Evolutionary conservation across 139 green algal genomes (phyloP), one percentile per base, ranked within the genome.

Genomic region (Gonium pectorale): DNA sequence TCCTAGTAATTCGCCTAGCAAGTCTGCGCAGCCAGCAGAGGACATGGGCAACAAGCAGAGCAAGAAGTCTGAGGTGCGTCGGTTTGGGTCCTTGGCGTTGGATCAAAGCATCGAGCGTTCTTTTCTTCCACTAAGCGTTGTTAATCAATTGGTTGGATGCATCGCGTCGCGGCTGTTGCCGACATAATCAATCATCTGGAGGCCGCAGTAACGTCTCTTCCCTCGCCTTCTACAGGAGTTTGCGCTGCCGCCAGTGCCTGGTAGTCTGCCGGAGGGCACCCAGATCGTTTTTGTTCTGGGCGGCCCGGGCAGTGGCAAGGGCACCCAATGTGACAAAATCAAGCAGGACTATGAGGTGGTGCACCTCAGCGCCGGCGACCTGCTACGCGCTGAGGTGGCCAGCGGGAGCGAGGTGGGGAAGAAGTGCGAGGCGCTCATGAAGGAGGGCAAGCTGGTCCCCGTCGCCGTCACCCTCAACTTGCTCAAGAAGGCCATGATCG

Each of bases 361-460:
- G 52, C 91, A 94, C 86, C 80, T 94, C 67, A 92, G 87, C 41
- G 91, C 92, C 21, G 92, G 94, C 6, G 94, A 97, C 83, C 89
- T 97, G 81, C 90, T 97, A 66, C 89, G 94, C 4, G 95, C 80
- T 21, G 95, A 96, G 90, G 95, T 96, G 8, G 86, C 85, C 44
- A 93, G 79, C 66, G 92, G 93, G 68, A 93, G 85, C 19, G 90
- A 87, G 31, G 77, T 92, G 26, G 93, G 92, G 21, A 44, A 31
- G 21, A 86, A 95, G 89, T 94, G 95, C 51, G 89, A 95, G 79
- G 80, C 81, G 38, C 94, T 95, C 59, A 97, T 96, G 93, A 94
- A 94, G 82, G 93, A 97, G 80, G 95, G 95, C 79, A 94, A 95
- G 89, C 93, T 98, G 41, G 95, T 97, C 83, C 94, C 95, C 38